phyloP scores from a whole-genome alignment of 306 rosid genomes.

The Clitoria ternatea region DNA sequence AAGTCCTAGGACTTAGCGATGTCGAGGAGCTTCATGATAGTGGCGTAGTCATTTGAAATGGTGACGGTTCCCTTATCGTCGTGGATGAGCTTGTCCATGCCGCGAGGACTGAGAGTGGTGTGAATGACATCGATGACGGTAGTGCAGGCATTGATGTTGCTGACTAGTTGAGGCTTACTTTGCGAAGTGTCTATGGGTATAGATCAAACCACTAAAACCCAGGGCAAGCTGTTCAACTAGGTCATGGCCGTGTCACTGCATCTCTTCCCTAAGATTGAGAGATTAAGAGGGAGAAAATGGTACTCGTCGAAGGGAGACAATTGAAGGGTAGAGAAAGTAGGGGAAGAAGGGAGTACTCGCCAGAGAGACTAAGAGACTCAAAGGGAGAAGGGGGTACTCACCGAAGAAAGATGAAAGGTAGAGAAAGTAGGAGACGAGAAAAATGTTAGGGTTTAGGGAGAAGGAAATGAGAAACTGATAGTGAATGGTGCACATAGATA shows the following conservation, averaged over 20 bases:
- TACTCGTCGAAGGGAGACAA: no score
- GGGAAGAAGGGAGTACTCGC: no score
- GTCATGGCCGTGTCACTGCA: conserved; percentile 91
- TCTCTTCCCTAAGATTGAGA: no score
- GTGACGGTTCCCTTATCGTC: conserved; percentile 87
- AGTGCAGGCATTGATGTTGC: conserved; percentile 93
- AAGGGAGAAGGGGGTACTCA: no score
- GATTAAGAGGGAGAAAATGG: no score
- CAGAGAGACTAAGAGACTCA: no score
- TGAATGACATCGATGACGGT: conserved; percentile 87
- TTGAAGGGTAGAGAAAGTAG: no score
- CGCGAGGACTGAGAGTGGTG: conserved; percentile 83
- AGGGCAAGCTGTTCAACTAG: conserved; percentile 83
- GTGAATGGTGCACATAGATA: no score
- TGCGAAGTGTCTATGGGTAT: conserved; percentile 85
- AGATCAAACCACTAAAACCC: conserved; percentile 79
- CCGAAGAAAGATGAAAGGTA: no score
- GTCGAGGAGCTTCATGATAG: conserved; percentile 91
- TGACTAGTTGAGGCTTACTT: conserved; percentile 84
- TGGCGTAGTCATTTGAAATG: conserved; percentile 91
- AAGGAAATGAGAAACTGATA: no score
- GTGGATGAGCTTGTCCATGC: conserved; percentile 95
- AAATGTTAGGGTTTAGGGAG: no score
- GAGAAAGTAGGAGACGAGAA: no score
- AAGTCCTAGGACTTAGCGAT: conserved; percentile 96